A percentile compares a stretch with the other conserved stretches of the same genome.
Conservation (phyloP, 176 grass and related monocot species). For the Stipa capillata region DNA sequence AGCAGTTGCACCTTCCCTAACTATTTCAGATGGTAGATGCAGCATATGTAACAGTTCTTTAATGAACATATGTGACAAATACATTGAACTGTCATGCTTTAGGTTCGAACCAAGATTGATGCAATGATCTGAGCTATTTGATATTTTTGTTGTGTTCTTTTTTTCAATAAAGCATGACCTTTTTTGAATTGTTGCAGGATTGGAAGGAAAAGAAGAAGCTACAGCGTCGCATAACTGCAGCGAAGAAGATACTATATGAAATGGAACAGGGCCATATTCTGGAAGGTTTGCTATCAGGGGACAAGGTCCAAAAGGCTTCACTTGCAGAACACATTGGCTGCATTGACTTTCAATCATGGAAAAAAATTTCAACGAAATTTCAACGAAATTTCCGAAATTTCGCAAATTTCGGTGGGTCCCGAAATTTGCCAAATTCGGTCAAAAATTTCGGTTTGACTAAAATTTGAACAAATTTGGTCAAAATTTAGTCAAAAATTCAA, state of each 20-base stretch:
- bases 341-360: slow-evolving; percentile 81
- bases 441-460: no score
- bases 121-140: neutral
- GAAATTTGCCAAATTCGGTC: no score
- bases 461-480: no score
- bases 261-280: slow-evolving; percentile 80
- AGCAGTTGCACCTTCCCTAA: neutral
- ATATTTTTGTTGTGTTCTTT: neutral
- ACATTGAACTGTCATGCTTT: neutral
- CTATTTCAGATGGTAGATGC: neutral
- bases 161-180: slow-evolving; percentile 11
- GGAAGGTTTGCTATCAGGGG: slow-evolving; percentile 58
- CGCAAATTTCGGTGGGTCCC: no score
- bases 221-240: slow-evolving; percentile 47
- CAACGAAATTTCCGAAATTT: no score
- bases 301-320: slow-evolving; percentile 65
- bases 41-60: neutral
- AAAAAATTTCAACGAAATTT: no score
- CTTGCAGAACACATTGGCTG: slow-evolving; percentile 67
- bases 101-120: neutral
- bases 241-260: slow-evolving; percentile 77
- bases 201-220: slow-evolving; percentile 91
- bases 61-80: neutral
- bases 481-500: no score
- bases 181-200: slow-evolving; percentile 40